A percentile compares a stretch with the other conserved stretches of the same genome.
These are phyloP conservation scores for Carex littledalei DNA, from an alignment of 176 grass and related monocot species.

Conservation along the genomic window DNA sequence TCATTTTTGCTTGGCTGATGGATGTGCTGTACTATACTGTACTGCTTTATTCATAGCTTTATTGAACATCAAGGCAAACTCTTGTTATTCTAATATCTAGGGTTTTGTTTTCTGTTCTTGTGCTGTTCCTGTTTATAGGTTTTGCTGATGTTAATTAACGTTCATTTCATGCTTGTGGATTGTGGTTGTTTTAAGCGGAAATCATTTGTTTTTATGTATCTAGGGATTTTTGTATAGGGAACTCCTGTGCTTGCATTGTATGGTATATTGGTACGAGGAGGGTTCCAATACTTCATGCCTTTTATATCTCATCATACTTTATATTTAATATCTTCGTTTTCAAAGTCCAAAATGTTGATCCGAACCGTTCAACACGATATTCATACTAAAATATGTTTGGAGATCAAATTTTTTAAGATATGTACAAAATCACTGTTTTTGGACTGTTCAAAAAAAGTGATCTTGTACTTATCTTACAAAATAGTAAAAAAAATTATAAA, in stretches of 20 bases:
- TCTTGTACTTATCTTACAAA: too few species aligned
- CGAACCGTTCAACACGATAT: too few species aligned
- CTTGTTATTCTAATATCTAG: constrained; percentile 9
- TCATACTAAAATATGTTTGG: too few species aligned
- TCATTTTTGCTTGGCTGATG: constrained; percentile 23
- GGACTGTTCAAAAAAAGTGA: too few species aligned
- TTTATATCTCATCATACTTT: too few species aligned
- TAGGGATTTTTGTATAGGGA: not conserved
- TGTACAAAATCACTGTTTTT: too few species aligned
- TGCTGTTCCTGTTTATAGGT: constrained; percentile 4
- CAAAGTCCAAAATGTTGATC: too few species aligned
- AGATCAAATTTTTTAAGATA: too few species aligned
- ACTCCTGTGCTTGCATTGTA: not conserved
- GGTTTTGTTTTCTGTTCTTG: not conserved
- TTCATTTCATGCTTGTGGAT: not conserved
- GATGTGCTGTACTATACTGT: constrained; percentile 4
- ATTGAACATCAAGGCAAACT: constrained; percentile 9
- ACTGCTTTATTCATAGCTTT: constrained; percentile 12
- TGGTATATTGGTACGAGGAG: not conserved
- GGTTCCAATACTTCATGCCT: too few species aligned
- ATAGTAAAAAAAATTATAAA: too few species aligned
- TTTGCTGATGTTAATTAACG: not conserved
- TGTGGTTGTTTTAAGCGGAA: not conserved
- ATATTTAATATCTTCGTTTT: too few species aligned
- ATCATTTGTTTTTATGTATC: not conserved